Evolutionary conservation across 768 basidiomycete species (phyloP).

Genomic region (Botryobasidium botryosum): DNA sequence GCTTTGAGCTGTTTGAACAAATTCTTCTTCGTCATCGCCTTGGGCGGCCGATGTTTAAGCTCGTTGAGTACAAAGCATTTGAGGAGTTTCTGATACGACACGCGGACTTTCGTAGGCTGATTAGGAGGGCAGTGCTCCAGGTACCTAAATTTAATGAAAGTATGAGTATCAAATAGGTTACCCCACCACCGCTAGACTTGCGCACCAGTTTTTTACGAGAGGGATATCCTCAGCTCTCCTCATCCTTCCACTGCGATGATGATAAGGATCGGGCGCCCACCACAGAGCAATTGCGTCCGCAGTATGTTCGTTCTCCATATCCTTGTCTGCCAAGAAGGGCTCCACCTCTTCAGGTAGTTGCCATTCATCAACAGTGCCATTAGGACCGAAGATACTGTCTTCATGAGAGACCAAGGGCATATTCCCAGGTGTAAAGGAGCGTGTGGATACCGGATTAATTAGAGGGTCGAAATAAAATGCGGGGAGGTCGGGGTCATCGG

Average conservation of each 20-base stretch:
- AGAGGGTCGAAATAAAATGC: slow-evolving; percentile 99
- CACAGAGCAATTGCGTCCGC: slow-evolving; percentile 95
- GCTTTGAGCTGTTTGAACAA: slow-evolving; percentile 89
- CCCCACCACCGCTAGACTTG: too few species aligned
- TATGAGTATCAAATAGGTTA: background rate
- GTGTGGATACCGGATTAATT: slow-evolving; percentile 92
- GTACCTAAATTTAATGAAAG: slow-evolving; percentile 29
- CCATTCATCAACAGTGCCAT: slow-evolving; percentile 70
- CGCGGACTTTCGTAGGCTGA: slow-evolving; percentile 94
- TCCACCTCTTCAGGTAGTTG: slow-evolving; percentile 58
- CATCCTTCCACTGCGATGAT: slow-evolving; percentile 79
- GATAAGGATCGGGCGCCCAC: slow-evolving; percentile 98
- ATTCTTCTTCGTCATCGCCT: slow-evolving; percentile 97
- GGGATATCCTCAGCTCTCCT: slow-evolving; percentile 91
- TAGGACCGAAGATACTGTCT: slow-evolving; percentile 80
- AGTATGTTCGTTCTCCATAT: slow-evolving; percentile 76
- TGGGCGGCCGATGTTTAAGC: slow-evolving; percentile 73
- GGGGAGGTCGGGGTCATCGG: slow-evolving; percentile 97
- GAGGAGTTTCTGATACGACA: slow-evolving; percentile 95
- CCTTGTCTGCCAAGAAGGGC: slow-evolving; percentile 67
- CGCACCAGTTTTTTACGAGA: slow-evolving; percentile 80
- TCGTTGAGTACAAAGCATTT: slow-evolving; percentile 95
- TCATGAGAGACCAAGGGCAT: slow-evolving; percentile 73
- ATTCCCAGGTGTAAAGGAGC: slow-evolving; percentile 73
- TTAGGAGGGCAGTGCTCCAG: slow-evolving; percentile 94